Evolutionary conservation across 768 basidiomycete species (phyloP).

Genomic region (Lactarius trivialis): DNA sequence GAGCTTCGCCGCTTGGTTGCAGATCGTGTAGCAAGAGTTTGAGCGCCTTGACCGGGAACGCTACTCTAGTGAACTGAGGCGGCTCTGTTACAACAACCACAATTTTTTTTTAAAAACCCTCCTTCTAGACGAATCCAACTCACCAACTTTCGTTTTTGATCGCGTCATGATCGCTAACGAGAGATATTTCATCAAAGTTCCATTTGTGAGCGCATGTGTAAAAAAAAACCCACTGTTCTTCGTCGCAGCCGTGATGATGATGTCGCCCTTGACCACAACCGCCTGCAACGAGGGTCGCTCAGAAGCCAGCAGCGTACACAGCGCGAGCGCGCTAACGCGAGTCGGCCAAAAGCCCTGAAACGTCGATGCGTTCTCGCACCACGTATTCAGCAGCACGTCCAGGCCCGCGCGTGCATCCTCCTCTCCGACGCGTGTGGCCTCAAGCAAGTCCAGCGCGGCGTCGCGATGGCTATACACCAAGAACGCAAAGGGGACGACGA

Average conservation of each 20-base stretch:
- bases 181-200: background rate
- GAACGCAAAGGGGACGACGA: slow-evolving; percentile 91
- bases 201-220: no score
- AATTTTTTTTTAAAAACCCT: slow-evolving; percentile 12
- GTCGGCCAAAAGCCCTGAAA: slow-evolving; percentile 95
- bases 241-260: slow-evolving; percentile 76
- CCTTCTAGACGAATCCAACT: slow-evolving; percentile 27
- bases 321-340: slow-evolving; percentile 75
- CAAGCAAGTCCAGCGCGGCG: slow-evolving; percentile 69
- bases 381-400: slow-evolving; percentile 84
- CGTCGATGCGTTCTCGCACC: slow-evolving; percentile 92
- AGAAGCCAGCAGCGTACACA: slow-evolving; percentile 65
- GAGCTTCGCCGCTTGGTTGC: slow-evolving; percentile 68
- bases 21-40: slow-evolving; percentile 85
- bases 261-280: slow-evolving; percentile 83
- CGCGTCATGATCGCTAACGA: slow-evolving; percentile 89
- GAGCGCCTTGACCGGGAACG: slow-evolving; percentile 89
- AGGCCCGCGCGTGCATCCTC: slow-evolving; percentile 56
- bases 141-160: slow-evolving; percentile 81
- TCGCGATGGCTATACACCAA: slow-evolving; percentile 83
- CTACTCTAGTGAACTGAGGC: slow-evolving; percentile 74
- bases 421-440: slow-evolving; percentile 45
- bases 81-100: slow-evolving; percentile 61
- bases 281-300: slow-evolving; percentile 59
- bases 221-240: slow-evolving; percentile 60